phyloP scores from a whole-genome alignment of 2,329 filamentous ascomycete genomes.

The Didymella pinodella region DNA sequence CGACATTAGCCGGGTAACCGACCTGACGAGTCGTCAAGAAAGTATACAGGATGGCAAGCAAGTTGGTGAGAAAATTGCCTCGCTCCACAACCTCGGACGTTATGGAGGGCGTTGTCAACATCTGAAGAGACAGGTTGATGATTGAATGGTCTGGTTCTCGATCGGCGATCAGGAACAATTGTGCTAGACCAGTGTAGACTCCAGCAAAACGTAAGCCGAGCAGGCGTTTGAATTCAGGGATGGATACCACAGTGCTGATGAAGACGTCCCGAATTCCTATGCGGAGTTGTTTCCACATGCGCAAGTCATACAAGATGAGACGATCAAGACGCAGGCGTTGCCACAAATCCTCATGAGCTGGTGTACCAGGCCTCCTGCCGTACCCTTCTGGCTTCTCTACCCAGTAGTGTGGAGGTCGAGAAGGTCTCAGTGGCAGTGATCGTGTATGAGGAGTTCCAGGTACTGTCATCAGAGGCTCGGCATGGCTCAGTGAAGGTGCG shows the following conservation, averaged over 20 bases:
- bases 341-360: slow-evolving; percentile 84
- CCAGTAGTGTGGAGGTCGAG: slow-evolving; percentile 83
- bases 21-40: slow-evolving; percentile 97
- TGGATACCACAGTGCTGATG: slow-evolving; percentile 93
- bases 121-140: slow-evolving; percentile 95
- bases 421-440: slow-evolving; percentile 57
- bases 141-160: slow-evolving; percentile 97
- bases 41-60: slow-evolving; percentile 96
- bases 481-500: slow-evolving; percentile 68
- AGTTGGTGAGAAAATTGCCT: slow-evolving; percentile 92
- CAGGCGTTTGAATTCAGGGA: slow-evolving; percentile 95
- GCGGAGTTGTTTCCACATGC: slow-evolving; percentile 95
- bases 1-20: slow-evolving; percentile 88
- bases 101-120: slow-evolving; percentile 95
- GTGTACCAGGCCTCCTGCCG: slow-evolving; percentile 67
- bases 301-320: slow-evolving; percentile 90
- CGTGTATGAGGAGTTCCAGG: slow-evolving; percentile 75
- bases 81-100: slow-evolving; percentile 94
- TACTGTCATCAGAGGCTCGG: slow-evolving; percentile 73
- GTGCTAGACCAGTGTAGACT: slow-evolving; percentile 90
- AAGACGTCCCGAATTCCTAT: slow-evolving; percentile 92
- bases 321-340: slow-evolving; percentile 90
- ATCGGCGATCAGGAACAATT: slow-evolving; percentile 94
- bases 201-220: slow-evolving; percentile 93
- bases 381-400: slow-evolving; percentile 79